Base-by-base conservation (phyloP, 208 protist species). In the Zelonia costaricensis region DNA sequence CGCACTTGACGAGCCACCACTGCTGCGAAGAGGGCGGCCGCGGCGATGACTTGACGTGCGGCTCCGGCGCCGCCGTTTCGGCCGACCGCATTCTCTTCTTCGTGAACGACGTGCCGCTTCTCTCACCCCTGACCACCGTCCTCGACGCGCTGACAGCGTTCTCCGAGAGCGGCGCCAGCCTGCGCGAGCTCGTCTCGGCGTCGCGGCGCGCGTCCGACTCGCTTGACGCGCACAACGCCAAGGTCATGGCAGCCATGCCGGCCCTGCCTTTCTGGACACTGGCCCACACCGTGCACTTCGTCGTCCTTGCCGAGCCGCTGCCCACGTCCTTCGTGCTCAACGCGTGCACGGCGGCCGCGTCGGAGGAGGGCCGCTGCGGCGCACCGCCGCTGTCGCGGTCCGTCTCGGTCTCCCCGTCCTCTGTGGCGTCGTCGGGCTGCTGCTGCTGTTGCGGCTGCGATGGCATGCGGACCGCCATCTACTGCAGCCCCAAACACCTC, bases 261-360 rank as follows among this genome's bases (percentile, higher is more conserved):
- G 43, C 66, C 1, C 52, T 80, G 18, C 40, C 78, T 12, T 73
- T 89, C 44, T 89, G 82, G 78, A 53, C 69, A 18, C 57, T 46
- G 18, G 52, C 69, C n/a, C 82, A 89, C 49, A 56, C 40, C 30
- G 70, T 89, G 42, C 44, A 77, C 7, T 78, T 77, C 63, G 71
- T 77, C 13, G 55, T 85, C 39, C 69, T 89, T 5, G 71, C 75
- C 28, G 53, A 76, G 39, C 79, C 78, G 40, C 38, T 84, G 45
- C 46, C 71, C 12, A 18, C 35, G 28, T 43, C 30, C n/a, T 23
- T 78, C 22, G 13, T 68, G 33, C 44, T 58, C 13, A 46, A 47
- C 20, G n/a, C n/a, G n/a, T n/a, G n/a, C n/a, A n/a, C n/a, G n/a
- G n/a, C n/a, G n/a, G n/a, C n/a, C n/a, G n/a, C n/a, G n/a, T n/a